Evolutionary conservation across 495 filamentous ascomycete species (phyloP).

Genomic region (Talaromyces stipitatus): DNA sequence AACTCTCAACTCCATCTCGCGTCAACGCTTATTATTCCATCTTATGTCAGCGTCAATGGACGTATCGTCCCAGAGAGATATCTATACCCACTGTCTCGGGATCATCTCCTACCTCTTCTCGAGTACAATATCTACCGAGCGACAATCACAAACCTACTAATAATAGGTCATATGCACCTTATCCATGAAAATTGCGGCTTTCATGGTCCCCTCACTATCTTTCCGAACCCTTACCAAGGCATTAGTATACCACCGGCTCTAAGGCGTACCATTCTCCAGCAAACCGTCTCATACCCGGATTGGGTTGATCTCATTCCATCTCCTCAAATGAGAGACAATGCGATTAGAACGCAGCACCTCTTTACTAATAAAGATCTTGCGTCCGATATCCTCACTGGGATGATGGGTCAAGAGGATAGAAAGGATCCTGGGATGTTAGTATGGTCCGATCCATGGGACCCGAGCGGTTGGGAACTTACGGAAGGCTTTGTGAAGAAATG

Average conservation of each 20-base stretch:
- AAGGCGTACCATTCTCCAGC: constrained; percentile 39
- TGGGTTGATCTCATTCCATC: constrained; percentile 50
- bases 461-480: constrained; percentile 41
- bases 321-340: constrained; percentile 41
- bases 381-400: constrained; percentile 31
- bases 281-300: constrained; percentile 32
- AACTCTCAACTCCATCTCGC: neutral
- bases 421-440: constrained; percentile 34
- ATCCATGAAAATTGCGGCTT: neutral
- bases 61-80: neutral
- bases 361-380: constrained; percentile 42
- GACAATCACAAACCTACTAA: constrained; percentile 16
- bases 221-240: constrained; percentile 7
- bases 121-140: constrained; percentile 38
- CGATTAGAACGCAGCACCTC: constrained; percentile 29
- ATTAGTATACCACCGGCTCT: constrained; percentile 29
- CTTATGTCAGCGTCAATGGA: neutral
- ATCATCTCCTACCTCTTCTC: constrained; percentile 34
- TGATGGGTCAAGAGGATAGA: constrained; percentile 28
- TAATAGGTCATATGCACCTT: constrained; percentile 12
- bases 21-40: neutral
- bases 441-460: constrained; percentile 44
- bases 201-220: neutral
- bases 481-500: constrained; percentile 43
- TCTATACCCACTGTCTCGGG: constrained; percentile 17